Percentiles rank a stretch among this genome's conserved stretches.
Conservation (phyloP, 352 stramenopile species). For the Phytophthora boehmeriae region DNA sequence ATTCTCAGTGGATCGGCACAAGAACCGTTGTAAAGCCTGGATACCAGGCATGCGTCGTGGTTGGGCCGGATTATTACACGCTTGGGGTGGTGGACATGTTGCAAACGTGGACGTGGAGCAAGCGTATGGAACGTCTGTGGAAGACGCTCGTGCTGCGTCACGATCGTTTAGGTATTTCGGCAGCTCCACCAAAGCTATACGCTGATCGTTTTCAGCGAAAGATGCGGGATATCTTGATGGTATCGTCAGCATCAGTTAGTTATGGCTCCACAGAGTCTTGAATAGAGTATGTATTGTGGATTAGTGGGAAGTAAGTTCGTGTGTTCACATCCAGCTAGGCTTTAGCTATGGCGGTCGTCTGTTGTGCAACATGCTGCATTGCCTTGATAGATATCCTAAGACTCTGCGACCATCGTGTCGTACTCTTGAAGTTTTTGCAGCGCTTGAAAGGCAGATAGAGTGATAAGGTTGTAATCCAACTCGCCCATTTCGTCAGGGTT, state of each 20-base stretch:
- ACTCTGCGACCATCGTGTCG: slow-evolving; percentile 78
- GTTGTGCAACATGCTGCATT: not conserved
- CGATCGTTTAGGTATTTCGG: slow-evolving; percentile 78
- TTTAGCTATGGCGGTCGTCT: not conserved
- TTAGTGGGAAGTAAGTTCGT: slow-evolving; percentile 10
- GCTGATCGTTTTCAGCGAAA: slow-evolving; percentile 82
- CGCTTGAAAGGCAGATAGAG: slow-evolving; percentile 72
- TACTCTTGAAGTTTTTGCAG: slow-evolving; percentile 87
- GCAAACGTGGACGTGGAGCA: slow-evolving; percentile 88
- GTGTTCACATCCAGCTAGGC: not conserved
- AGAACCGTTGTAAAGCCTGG: slow-evolving; percentile 68
- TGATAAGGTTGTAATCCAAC: slow-evolving; percentile 72
- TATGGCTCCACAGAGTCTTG: slow-evolving; percentile 38
- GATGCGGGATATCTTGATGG: slow-evolving; percentile 87
- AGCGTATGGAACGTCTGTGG: slow-evolving; percentile 83
- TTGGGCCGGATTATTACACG: slow-evolving; percentile 89
- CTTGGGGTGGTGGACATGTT: slow-evolving; percentile 91
- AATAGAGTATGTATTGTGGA: slow-evolving; percentile 39
- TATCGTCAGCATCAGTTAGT: slow-evolving; percentile 58
- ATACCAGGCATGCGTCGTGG: slow-evolving; percentile 74
- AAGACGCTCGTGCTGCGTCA: slow-evolving; percentile 82
- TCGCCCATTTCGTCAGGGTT: slow-evolving; percentile 73
- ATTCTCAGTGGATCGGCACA: slow-evolving; percentile 58
- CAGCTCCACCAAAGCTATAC: slow-evolving; percentile 75
- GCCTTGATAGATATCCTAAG: slow-evolving; percentile 26